phyloP scores from a whole-genome alignment of 73 alveolate genomes.

The Paramecium pentaurelia region DNA sequence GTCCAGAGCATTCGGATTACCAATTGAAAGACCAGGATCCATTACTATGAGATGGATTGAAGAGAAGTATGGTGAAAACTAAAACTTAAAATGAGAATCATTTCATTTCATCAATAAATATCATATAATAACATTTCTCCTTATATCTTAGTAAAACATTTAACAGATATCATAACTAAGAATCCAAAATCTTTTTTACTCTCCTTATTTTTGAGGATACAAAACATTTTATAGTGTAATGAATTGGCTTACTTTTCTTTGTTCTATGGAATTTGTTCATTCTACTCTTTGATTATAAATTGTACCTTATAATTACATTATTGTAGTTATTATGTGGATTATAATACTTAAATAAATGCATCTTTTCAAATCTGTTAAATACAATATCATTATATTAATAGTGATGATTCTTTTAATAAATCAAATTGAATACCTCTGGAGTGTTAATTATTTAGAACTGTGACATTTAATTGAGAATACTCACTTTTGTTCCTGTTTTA shows the following conservation, averaged over 20 bases:
- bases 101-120: not conserved
- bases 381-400: not conserved
- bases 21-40: constrained; percentile 81
- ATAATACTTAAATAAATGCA: not conserved
- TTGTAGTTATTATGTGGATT: constrained; percentile 21
- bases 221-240: not conserved
- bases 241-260: not conserved
- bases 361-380: not conserved
- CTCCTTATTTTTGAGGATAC: not conserved
- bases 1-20: constrained; percentile 83
- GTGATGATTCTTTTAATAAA: not conserved
- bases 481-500: constrained; percentile 26
- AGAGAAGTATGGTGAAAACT: constrained; percentile 46
- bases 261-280: not conserved
- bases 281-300: not conserved
- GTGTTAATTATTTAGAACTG: not conserved
- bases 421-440: not conserved
- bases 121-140: not conserved
- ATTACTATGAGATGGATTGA: constrained; percentile 62
- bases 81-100: not conserved
- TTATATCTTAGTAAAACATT: not conserved
- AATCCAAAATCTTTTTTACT: not conserved
- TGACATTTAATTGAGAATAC: constrained; percentile 9
- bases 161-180: not conserved
- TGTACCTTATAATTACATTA: not conserved